phyloP scores from a whole-genome alignment of 2,329 filamentous ascomycete genomes.

The Nannizzia gypsea region DNA sequence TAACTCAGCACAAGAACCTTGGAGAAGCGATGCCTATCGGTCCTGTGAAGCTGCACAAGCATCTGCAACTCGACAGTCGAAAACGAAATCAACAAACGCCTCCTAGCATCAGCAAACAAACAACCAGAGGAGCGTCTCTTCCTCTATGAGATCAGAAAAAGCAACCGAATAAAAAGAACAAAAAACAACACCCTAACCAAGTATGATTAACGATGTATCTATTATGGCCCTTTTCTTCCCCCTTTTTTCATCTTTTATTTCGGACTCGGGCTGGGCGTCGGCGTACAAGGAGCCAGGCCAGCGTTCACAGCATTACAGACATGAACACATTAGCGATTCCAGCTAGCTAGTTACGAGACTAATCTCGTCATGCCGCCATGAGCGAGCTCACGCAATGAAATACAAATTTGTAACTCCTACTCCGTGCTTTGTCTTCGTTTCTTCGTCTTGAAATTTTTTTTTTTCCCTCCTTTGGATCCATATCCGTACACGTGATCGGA shows the following conservation, averaged over 20 bases:
- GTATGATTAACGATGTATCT: slow-evolving; percentile 5
- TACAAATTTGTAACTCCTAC: not conserved
- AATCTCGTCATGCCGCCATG: not conserved
- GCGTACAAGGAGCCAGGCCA: not conserved
- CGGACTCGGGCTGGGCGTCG: slow-evolving; percentile 3
- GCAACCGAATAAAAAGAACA: not conserved
- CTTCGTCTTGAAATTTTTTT: not conserved
- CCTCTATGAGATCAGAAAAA: not conserved
- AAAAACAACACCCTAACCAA: not conserved
- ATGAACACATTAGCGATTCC: not conserved
- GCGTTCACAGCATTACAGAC: not conserved
- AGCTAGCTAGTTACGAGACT: slow-evolving; percentile 3
- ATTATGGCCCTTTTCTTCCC: not conserved
- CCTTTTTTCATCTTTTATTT: slow-evolving; percentile 1
- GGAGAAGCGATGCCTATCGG: not conserved
- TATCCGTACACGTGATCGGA: not conserved
- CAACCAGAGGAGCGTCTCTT: not conserved
- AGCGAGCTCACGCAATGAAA: not conserved
- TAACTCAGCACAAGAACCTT: not conserved
- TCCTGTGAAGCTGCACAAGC: not conserved
- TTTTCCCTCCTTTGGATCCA: not conserved
- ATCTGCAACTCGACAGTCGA: not conserved
- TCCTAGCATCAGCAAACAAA: not conserved
- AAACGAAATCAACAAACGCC: not conserved
- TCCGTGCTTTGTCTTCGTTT: not conserved